Conservation (phyloP, 2,329 filamentous ascomycete species). For the Trichoderma sp. region DNA sequence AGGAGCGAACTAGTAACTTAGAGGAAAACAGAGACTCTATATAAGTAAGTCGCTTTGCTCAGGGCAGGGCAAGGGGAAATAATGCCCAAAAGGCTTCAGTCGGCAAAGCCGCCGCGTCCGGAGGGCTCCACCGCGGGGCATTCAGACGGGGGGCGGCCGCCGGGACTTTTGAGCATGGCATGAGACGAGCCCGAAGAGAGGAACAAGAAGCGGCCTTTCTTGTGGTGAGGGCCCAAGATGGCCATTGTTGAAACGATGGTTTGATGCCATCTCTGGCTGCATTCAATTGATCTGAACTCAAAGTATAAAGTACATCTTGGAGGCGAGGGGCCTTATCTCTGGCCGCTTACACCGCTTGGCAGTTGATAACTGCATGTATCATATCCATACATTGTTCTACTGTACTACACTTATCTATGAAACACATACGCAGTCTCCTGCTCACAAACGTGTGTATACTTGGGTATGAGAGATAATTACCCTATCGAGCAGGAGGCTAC, state of each 20-base stretch:
- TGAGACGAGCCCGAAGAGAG: constrained; percentile 8
- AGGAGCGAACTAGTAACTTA: constrained; percentile 30
- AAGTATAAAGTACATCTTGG: not conserved
- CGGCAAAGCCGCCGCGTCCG: constrained; percentile 26
- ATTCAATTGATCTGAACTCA: not conserved
- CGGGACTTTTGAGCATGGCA: not conserved
- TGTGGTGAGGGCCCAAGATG: not conserved
- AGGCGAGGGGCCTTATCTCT: not conserved
- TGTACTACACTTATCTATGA: not conserved
- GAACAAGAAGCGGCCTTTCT: not conserved
- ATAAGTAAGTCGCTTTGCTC: constrained; percentile 23
- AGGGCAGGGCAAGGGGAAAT: constrained; percentile 6
- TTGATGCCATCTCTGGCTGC: not conserved
- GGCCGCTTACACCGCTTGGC: constrained; percentile 3
- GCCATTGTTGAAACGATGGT: not conserved
- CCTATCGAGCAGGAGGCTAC: not conserved
- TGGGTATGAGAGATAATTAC: not conserved
- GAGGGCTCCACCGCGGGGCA: constrained; percentile 28
- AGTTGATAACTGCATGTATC: not conserved
- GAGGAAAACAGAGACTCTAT: constrained; percentile 29
- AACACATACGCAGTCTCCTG: not conserved
- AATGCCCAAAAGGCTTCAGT: constrained; percentile 26
- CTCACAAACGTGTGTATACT: not conserved
- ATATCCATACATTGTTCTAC: not conserved
- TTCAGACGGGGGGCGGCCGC: constrained; percentile 10